Evolutionary conservation across 306 rosid species (phyloP).

Genomic region (Dicorynia guianensis): DNA sequence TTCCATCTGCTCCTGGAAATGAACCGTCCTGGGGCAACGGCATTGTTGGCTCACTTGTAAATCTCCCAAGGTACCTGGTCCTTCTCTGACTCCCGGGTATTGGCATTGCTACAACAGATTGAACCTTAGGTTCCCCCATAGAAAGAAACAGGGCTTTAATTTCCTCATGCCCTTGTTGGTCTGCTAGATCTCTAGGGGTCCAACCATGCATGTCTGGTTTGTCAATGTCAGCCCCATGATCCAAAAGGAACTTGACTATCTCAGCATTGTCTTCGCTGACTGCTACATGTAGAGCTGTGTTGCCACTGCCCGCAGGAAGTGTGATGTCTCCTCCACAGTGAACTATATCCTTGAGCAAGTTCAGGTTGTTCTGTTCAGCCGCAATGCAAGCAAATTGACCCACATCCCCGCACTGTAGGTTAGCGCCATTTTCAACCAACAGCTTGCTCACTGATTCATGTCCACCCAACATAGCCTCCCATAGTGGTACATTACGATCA

Average conservation of each 20-base stretch:
- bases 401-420: slow-evolving; percentile 42
- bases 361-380: slow-evolving; percentile 54
- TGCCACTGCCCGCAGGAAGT: slow-evolving; percentile 46
- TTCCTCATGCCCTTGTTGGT: slow-evolving; percentile 80
- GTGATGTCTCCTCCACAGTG: slow-evolving; percentile 57
- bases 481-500: slow-evolving; percentile 60
- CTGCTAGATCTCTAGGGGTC: slow-evolving; percentile 83
- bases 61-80: slow-evolving; percentile 63
- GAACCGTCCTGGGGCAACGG: slow-evolving; percentile 52
- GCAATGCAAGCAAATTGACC: slow-evolving; percentile 58
- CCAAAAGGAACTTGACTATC: slow-evolving; percentile 69
- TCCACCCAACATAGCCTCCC: slow-evolving; percentile 65
- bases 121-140: slow-evolving; percentile 46
- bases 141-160: slow-evolving; percentile 67
- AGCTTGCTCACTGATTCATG: slow-evolving; percentile 48
- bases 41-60: slow-evolving; percentile 82
- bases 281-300: slow-evolving; percentile 82
- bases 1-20: slow-evolving; percentile 49
- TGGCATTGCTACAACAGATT: slow-evolving; percentile 30
- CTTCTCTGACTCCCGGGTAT: slow-evolving; percentile 50
- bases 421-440: slow-evolving; percentile 56
- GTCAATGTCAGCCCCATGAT: slow-evolving; percentile 71
- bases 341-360: slow-evolving; percentile 51
- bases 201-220: slow-evolving; percentile 66
- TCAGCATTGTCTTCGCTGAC: slow-evolving; percentile 73